Base-by-base conservation (phyloP, 768 basidiomycete species). In the Dentipellis sp. region DNA sequence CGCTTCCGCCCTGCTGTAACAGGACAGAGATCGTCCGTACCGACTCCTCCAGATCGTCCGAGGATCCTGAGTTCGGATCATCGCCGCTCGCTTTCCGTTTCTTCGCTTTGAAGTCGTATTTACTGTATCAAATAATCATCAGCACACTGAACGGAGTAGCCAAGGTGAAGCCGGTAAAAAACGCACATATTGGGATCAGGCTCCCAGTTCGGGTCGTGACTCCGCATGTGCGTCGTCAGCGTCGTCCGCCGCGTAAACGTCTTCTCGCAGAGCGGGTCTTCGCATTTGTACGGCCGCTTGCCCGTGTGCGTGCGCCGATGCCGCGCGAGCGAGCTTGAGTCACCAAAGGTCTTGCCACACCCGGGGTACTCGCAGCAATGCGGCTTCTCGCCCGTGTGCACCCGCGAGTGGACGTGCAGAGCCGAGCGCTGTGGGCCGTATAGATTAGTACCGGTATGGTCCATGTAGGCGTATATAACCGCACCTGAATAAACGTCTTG, bases 311-410 rank as follows among this genome's bases (percentile, higher is more conserved):
- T 93, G 62, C 93, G 81, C 53, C 93, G 83, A 74, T 95, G 93
- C 59, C 93, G 82, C 50, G 93, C 92, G 47, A 95, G 79, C 71
- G 88, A 90, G 64, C 91, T 92, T 3, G 92, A 94, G 67, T 95
- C 92, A 49, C 88, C 84, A 71, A 94, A 95, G 0, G 87, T 88
- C 73, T 88, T 91, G 50, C 78, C 80, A 69, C 92, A 95, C 8
- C 82, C 88, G 2, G 87, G 88, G 67, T 92, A 91, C 73, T 91
- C 89, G 72, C 93, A 95, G 50, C 77, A 80, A 68, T 95, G 93
- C 10, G 93, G 93, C 64, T 91, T 90, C 72, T 95, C 93, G 39
- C 93, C 93, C 4, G 93, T 94, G 67, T 95, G 93, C 2, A 92
- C 90, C 17, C 93, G 84, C 52, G 78, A 75, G 68, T 95, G 93